Evolutionary conservation across 1,284 basidiomycete genomes (phyloP).

Genomic region (Puccinia sorghi): DNA sequence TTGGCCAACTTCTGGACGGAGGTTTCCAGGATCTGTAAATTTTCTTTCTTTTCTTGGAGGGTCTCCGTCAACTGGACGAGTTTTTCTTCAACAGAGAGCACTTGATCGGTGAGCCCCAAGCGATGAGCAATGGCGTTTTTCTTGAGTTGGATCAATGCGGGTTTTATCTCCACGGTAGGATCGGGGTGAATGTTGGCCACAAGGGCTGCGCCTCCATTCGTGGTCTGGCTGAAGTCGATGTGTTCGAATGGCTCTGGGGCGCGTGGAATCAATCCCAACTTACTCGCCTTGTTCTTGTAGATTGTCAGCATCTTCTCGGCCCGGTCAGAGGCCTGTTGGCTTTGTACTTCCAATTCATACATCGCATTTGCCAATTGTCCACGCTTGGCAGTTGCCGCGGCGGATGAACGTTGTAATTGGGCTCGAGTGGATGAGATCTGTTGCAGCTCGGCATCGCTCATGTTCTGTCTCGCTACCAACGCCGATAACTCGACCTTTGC

Average conservation of each 20-base stretch:
- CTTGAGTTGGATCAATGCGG: slow-evolving; percentile 69
- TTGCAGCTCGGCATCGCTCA: slow-evolving; percentile 77
- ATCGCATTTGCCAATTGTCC: slow-evolving; percentile 68
- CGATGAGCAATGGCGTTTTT: slow-evolving; percentile 70
- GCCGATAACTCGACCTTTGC: slow-evolving; percentile 61
- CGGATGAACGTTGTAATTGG: slow-evolving; percentile 66
- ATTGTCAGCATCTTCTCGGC: slow-evolving; percentile 75
- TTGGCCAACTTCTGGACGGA: slow-evolving; percentile 61
- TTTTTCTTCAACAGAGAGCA: slow-evolving; percentile 74
- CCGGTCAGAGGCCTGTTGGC: slow-evolving; percentile 72
- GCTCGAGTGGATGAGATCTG: slow-evolving; percentile 84
- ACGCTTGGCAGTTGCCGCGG: slow-evolving; percentile 75
- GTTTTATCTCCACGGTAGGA: slow-evolving; percentile 71
- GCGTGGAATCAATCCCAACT: slow-evolving; percentile 72
- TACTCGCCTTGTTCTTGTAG: slow-evolving; percentile 70
- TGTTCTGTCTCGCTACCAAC: slow-evolving; percentile 76
- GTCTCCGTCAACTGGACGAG: slow-evolving; percentile 66
- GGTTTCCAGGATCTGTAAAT: slow-evolving; percentile 68
- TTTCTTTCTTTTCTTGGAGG: slow-evolving; percentile 64
- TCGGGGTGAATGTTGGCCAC: slow-evolving; percentile 67
- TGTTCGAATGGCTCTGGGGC: slow-evolving; percentile 69
- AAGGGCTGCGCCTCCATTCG: slow-evolving; percentile 72
- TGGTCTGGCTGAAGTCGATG: slow-evolving; percentile 70
- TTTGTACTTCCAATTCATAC: slow-evolving; percentile 73
- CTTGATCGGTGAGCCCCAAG: slow-evolving; percentile 70